A percentile compares a stretch with the other conserved stretches of the same genome.
phyloP scores from a whole-genome alignment of 2,329 filamentous ascomycete species.

The Zasmidium citrigriseum region DNA sequence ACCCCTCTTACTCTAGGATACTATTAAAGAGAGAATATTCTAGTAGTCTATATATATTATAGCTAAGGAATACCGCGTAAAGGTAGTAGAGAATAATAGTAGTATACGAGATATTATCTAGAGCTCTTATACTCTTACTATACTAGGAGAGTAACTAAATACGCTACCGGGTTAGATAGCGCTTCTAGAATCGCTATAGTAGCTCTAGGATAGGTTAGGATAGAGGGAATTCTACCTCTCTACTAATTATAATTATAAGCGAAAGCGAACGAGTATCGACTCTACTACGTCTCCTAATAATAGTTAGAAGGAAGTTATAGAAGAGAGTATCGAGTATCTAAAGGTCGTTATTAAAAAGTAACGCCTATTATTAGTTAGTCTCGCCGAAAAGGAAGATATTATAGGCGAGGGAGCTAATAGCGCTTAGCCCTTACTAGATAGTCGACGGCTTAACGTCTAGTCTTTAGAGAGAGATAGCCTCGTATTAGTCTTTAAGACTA shows the following conservation, averaged over 20 bases:
- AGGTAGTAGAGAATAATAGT: slow-evolving; percentile 59
- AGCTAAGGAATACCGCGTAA: slow-evolving; percentile 56
- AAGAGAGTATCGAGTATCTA: background rate
- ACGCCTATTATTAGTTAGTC: background rate
- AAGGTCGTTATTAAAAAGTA: background rate
- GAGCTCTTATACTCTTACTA: slow-evolving; percentile 52
- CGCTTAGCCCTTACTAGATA: too few relatives aligned
- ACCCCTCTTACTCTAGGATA: slow-evolving; percentile 76
- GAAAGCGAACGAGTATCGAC: slow-evolving; percentile 5
- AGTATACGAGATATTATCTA: slow-evolving; percentile 62
- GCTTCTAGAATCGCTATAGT: slow-evolving; percentile 41
- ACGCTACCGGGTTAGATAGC: slow-evolving; percentile 42
- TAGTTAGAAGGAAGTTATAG: background rate
- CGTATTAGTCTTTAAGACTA: too few relatives aligned
- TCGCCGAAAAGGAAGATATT: background rate
- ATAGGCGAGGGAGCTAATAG: background rate
- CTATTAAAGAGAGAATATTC: slow-evolving; percentile 83
- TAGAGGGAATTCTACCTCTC: slow-evolving; percentile 15
- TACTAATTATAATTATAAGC: background rate
- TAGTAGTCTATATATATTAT: slow-evolving; percentile 74
- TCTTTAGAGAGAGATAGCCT: too few relatives aligned
- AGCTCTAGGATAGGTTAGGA: slow-evolving; percentile 45
- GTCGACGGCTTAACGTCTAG: too few relatives aligned
- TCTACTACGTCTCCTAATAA: background rate
- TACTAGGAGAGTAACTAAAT: slow-evolving; percentile 36